Evolutionary conservation across 495 filamentous ascomycete genomes (phyloP).

Genomic region (Aspergillus indologenus): DNA sequence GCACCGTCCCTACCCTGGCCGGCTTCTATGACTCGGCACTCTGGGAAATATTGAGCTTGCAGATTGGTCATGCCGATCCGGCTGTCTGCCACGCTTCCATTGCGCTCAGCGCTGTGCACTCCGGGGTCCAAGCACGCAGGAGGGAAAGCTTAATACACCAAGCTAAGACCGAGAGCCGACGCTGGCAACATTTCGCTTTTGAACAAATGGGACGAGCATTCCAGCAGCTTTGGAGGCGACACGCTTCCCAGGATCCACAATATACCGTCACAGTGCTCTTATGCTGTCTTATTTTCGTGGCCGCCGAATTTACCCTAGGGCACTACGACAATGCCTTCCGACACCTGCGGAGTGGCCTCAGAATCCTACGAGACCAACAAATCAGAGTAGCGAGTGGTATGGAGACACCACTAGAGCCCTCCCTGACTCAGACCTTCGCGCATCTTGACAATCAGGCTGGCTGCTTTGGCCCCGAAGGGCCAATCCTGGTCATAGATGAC

Average conservation of each 20-base stretch:
- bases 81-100: slow-evolving; percentile 1
- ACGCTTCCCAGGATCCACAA: background rate
- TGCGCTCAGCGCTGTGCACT: background rate
- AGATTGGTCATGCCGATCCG: background rate
- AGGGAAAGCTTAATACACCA: background rate
- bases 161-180: background rate
- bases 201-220: background rate
- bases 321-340: slow-evolving; percentile 1
- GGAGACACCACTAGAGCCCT: background rate
- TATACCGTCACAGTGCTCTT: background rate
- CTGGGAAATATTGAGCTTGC: background rate
- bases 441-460: background rate
- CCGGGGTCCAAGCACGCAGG: background rate
- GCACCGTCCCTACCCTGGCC: background rate
- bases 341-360: background rate
- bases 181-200: background rate
- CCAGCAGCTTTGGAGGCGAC: background rate
- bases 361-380: background rate
- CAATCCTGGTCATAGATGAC: background rate
- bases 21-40: background rate
- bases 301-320: background rate
- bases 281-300: background rate
- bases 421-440: background rate
- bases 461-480: background rate
- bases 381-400: background rate